A percentile compares a stretch with the other conserved stretches of the same genome.
Conservation (phyloP, 495 filamentous ascomycete genomes). For the Aspergillus campestris region DNA sequence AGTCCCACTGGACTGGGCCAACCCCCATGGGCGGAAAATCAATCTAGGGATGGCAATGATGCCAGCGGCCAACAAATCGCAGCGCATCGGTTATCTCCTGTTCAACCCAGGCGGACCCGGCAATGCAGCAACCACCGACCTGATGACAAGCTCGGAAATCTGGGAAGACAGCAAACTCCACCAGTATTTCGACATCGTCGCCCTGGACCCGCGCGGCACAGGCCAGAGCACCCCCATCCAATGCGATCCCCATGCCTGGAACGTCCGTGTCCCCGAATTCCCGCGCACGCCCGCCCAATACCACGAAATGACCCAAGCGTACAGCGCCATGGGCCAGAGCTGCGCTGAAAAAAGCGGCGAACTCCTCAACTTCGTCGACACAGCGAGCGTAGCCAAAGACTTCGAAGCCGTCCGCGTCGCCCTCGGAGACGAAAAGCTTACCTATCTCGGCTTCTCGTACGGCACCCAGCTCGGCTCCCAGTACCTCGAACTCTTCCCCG, state of each 20-base stretch:
- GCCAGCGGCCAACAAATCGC: slow-evolving; percentile 7
- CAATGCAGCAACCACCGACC: slow-evolving; percentile 6
- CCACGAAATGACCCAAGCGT: neutral
- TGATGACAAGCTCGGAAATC: neutral
- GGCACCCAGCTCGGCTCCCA: slow-evolving; percentile 49
- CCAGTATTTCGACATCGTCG: slow-evolving; percentile 33
- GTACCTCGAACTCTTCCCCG: slow-evolving; percentile 35
- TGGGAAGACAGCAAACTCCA: neutral
- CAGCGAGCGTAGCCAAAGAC: slow-evolving; percentile 31
- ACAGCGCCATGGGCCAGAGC: slow-evolving; percentile 18
- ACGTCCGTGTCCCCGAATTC: slow-evolving; percentile 24
- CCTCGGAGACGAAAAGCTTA: slow-evolving; percentile 33
- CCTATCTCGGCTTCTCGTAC: slow-evolving; percentile 51
- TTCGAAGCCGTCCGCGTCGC: slow-evolving; percentile 35
- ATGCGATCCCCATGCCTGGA: slow-evolving; percentile 27
- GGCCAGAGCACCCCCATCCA: slow-evolving; percentile 29
- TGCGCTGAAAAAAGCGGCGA: slow-evolving; percentile 26
- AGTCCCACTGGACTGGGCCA: slow-evolving; percentile 7
- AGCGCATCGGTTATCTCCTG: slow-evolving; percentile 26
- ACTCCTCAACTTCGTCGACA: slow-evolving; percentile 23
- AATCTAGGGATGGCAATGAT: slow-evolving; percentile 2
- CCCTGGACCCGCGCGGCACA: slow-evolving; percentile 37
- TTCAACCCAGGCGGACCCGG: slow-evolving; percentile 33
- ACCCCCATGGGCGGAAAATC: slow-evolving; percentile 2
- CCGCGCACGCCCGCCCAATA: slow-evolving; percentile 1